Percentiles rank a stretch among this genome's conserved stretches.
Conservation (phyloP, 202 grass and related monocot genomes). For the Setaria italica region DNA sequence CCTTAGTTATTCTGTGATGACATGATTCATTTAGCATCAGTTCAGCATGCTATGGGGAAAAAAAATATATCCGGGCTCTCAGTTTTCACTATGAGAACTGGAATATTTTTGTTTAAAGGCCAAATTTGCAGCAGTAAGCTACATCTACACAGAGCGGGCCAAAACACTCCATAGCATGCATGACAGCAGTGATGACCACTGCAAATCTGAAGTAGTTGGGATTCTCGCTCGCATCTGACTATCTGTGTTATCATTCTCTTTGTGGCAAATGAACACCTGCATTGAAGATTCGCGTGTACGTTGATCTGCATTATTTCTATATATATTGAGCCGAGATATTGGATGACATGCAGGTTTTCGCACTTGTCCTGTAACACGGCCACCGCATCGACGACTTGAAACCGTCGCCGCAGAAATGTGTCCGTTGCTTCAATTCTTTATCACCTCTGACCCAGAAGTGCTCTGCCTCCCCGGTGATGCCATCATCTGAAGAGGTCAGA, state of each 20-base stretch:
- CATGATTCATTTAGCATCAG: conserved; percentile 19
- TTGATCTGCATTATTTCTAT: not conserved
- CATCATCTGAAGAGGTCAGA: conserved; percentile 40
- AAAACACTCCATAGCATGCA: conserved; percentile 15
- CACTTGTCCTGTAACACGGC: conserved; percentile 19
- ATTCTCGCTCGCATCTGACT: conserved; percentile 23
- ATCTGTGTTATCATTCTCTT: conserved; percentile 14
- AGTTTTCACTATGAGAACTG: not conserved
- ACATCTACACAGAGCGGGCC: not conserved
- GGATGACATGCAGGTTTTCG: conserved; percentile 36
- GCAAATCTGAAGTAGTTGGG: conserved; percentile 53
- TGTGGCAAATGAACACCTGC: conserved; percentile 35
- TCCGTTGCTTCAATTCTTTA: conserved; percentile 27
- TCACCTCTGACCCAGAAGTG: conserved; percentile 18
- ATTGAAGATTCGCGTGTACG: not conserved
- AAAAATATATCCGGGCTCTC: not conserved
- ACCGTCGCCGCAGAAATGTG: conserved; percentile 13
- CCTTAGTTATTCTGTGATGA: conserved; percentile 30
- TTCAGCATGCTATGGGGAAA: not conserved
- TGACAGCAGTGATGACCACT: conserved; percentile 26
- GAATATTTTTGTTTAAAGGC: conserved; percentile 23
- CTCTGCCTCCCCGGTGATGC: conserved; percentile 1
- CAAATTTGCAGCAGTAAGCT: conserved; percentile 27
- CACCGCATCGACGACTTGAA: conserved; percentile 18
- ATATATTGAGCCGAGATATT: conserved; percentile 2